phyloP scores from a whole-genome alignment of 768 basidiomycete species.

The Mrakia frigida region DNA sequence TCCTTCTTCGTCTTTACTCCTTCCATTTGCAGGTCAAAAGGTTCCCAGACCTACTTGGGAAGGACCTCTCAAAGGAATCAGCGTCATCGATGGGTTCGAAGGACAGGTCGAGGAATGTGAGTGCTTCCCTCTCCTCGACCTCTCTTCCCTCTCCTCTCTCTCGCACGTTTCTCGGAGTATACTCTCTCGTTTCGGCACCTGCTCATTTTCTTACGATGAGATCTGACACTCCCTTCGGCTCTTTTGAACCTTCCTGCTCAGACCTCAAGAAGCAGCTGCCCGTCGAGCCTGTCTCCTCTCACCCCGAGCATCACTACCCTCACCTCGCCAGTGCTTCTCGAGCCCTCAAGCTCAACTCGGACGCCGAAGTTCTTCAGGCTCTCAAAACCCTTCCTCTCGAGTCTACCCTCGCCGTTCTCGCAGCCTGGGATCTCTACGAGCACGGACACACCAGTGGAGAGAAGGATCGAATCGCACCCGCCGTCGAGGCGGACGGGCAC shows the following conservation, averaged over 20 bases:
- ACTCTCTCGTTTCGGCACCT: neutral
- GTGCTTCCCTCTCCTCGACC: slow-evolving; percentile 19
- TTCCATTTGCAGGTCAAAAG: slow-evolving; percentile 16
- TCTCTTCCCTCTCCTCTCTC: neutral
- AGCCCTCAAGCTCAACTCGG: slow-evolving; percentile 15
- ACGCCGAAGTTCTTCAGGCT: slow-evolving; percentile 13
- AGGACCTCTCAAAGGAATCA: slow-evolving; percentile 39
- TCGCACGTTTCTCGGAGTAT: neutral
- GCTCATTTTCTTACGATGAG: too few species aligned
- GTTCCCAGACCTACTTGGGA: slow-evolving; percentile 37
- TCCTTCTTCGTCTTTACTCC: neutral
- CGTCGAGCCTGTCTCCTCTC: slow-evolving; percentile 38
- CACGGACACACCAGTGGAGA: neutral
- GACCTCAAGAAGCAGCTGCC: slow-evolving; percentile 40
- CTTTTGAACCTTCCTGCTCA: too few species aligned
- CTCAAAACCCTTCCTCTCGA: slow-evolving; percentile 38
- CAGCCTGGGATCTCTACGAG: slow-evolving; percentile 32
- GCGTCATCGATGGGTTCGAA: slow-evolving; percentile 40
- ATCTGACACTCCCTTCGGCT: too few species aligned
- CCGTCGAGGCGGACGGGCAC: slow-evolving; percentile 25
- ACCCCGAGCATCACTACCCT: slow-evolving; percentile 44
- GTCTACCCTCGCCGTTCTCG: slow-evolving; percentile 37
- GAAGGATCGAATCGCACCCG: neutral
- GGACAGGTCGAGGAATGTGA: slow-evolving; percentile 40
- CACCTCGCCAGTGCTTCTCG: slow-evolving; percentile 37